Conservation (phyloP, 352 stramenopile genomes). For the Pythium dissotocum region DNA sequence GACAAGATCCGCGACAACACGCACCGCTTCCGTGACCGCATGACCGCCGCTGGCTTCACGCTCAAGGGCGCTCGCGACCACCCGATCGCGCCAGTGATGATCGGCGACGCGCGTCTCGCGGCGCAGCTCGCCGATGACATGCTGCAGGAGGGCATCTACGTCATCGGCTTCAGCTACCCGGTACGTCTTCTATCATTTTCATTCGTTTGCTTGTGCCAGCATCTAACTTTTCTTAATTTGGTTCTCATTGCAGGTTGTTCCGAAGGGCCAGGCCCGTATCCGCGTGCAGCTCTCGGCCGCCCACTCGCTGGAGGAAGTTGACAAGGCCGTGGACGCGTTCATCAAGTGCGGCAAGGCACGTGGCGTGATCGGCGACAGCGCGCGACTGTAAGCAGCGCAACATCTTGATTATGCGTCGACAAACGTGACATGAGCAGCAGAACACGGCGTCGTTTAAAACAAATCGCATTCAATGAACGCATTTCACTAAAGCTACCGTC, state of each 20-base stretch:
- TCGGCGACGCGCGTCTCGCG: slow-evolving; percentile 90
- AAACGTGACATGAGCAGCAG: background rate
- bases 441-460: background rate
- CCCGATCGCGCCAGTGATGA: slow-evolving; percentile 92
- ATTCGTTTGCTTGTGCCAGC: background rate
- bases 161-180: slow-evolving; percentile 94
- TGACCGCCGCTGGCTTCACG: slow-evolving; percentile 90
- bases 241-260: slow-evolving; percentile 67
- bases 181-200: slow-evolving; percentile 38
- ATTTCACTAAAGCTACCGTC: no score
- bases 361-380: slow-evolving; percentile 53
- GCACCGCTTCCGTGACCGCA: slow-evolving; percentile 90
- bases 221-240: background rate
- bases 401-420: background rate
- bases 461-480: background rate
- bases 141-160: slow-evolving; percentile 93
- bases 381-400: background rate
- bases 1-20: slow-evolving; percentile 90
- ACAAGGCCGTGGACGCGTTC: slow-evolving; percentile 92
- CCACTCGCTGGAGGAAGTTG: slow-evolving; percentile 91
- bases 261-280: slow-evolving; percentile 91
- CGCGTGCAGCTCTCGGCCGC: slow-evolving; percentile 91
- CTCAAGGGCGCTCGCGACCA: slow-evolving; percentile 87
- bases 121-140: slow-evolving; percentile 90
- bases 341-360: slow-evolving; percentile 88